A percentile compares a stretch with the other conserved stretches of the same genome.
Conservation (phyloP, 805 yeast species). For the Candida golubevii region DNA sequence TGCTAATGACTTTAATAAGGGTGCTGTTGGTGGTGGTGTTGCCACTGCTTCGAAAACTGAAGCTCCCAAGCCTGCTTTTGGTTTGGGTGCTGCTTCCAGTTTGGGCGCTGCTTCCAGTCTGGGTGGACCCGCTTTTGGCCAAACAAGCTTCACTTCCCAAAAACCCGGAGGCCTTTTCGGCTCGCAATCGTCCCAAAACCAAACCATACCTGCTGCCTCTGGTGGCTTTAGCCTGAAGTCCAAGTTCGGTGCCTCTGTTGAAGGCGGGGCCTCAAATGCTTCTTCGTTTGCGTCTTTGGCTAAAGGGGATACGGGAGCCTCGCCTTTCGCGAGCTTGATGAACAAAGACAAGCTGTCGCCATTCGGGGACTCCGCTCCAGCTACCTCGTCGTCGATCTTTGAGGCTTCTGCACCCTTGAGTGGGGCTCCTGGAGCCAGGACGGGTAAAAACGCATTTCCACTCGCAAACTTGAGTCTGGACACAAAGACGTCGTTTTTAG, state of each 20-base stretch:
- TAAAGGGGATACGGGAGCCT: background rate
- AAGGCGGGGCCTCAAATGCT: background rate
- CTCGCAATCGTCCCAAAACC: background rate
- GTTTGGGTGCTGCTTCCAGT: background rate
- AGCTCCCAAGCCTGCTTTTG: slow-evolving; percentile 5
- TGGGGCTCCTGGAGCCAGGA: background rate
- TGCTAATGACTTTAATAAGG: slow-evolving; percentile 3
- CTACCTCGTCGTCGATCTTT: too few species aligned
- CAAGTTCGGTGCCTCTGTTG: slow-evolving; percentile 3
- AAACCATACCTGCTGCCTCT: background rate
- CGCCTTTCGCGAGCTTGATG: slow-evolving; percentile 6
- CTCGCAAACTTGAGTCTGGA: slow-evolving; percentile 1
- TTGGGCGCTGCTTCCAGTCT: slow-evolving; percentile 4
- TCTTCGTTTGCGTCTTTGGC: slow-evolving; percentile 6
- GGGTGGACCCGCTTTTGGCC: slow-evolving; percentile 1
- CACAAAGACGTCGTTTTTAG: slow-evolving; percentile 3
- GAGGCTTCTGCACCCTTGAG: slow-evolving; percentile 2
- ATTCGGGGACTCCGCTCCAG: background rate
- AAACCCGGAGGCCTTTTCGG: slow-evolving; percentile 1
- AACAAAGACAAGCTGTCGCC: slow-evolving; percentile 1
- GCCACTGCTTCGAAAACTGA: too few species aligned
- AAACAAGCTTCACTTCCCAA: slow-evolving; percentile 5
- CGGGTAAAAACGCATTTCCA: slow-evolving; percentile 4
- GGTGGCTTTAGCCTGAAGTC: slow-evolving; percentile 6
- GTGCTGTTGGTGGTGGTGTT: background rate